These are phyloP conservation scores for Begonia peltatifolia DNA, from an alignment of 306 rosid genomes.

Conservation along the genomic window DNA sequence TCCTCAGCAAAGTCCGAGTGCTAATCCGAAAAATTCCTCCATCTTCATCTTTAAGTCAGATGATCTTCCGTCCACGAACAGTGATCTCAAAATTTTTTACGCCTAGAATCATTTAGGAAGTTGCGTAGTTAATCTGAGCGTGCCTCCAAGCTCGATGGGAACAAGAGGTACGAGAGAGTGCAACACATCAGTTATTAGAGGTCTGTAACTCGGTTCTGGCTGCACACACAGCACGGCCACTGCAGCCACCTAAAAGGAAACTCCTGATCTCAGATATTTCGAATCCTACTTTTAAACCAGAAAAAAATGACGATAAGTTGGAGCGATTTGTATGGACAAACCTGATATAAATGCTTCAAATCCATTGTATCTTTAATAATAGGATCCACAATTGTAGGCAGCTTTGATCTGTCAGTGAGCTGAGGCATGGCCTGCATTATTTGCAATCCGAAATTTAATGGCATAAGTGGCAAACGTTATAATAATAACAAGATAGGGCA, in stretches of 20 bases:
- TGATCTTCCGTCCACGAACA: no score
- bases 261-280: no score
- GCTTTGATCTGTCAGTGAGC: constrained; percentile 82
- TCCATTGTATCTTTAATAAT: constrained; percentile 70
- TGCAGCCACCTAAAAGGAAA: constrained; percentile 56
- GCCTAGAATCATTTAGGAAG: no score
- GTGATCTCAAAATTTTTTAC: no score
- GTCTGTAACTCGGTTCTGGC: constrained; percentile 87
- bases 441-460: no score
- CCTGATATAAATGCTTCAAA: constrained; percentile 82
- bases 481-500: no score
- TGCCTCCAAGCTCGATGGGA: constrained; percentile 77
- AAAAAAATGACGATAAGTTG: no score
- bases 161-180: constrained; percentile 90
- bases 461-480: background rate
- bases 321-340: constrained; percentile 9
- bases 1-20: no score
- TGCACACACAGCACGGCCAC: constrained; percentile 95
- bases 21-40: no score
- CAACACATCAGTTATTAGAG: constrained; percentile 70
- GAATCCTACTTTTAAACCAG: no score
- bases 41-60: no score
- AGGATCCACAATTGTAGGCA: constrained; percentile 72
- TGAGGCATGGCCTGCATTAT: constrained; percentile 88
- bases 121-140: constrained; percentile 21